Evolutionary conservation across 1,284 basidiomycete species (phyloP).

Genomic region (Mycosarcoma mackinlayi): DNA sequence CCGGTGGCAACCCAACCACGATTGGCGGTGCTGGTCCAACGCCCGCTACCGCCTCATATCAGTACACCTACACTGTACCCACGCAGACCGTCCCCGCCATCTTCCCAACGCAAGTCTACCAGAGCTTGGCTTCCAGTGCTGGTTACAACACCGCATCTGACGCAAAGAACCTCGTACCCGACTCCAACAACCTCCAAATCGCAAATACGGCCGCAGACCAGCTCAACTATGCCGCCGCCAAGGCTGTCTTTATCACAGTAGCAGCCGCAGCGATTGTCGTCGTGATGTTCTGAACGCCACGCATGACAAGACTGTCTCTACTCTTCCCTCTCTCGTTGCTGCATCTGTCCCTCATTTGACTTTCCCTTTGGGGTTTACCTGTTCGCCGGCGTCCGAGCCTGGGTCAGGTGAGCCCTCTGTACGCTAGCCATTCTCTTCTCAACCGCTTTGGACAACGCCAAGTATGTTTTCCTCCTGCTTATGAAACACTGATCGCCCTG

Average conservation of each 20-base stretch:
- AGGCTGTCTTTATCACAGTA: conserved; percentile 29
- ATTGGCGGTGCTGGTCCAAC: conserved; percentile 55
- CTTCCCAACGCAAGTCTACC: conserved; percentile 27
- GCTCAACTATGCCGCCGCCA: conserved; percentile 23
- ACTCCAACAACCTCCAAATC: conserved; percentile 39
- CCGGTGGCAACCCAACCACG: conserved; percentile 36
- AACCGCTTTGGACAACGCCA: no score
- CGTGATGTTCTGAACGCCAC: conserved; percentile 2
- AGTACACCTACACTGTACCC: conserved; percentile 48
- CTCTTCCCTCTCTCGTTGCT: not conserved
- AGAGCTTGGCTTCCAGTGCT: conserved; percentile 15
- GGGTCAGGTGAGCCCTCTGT: no score
- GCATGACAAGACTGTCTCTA: conserved; percentile 7
- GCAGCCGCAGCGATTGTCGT: conserved; percentile 28
- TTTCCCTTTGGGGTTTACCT: no score
- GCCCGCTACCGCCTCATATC: conserved; percentile 33
- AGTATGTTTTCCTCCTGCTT: no score
- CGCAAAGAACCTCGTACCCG: conserved; percentile 23
- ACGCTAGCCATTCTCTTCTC: no score
- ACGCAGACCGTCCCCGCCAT: conserved; percentile 34
- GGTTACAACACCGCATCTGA: conserved; percentile 24
- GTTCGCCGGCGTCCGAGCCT: no score
- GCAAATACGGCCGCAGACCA: conserved; percentile 10
- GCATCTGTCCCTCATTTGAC: no score
- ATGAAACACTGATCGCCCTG: no score